Evolutionary conservation across 2,329 filamentous ascomycete genomes (phyloP).

Genomic region (Alternaria ethzedia): DNA sequence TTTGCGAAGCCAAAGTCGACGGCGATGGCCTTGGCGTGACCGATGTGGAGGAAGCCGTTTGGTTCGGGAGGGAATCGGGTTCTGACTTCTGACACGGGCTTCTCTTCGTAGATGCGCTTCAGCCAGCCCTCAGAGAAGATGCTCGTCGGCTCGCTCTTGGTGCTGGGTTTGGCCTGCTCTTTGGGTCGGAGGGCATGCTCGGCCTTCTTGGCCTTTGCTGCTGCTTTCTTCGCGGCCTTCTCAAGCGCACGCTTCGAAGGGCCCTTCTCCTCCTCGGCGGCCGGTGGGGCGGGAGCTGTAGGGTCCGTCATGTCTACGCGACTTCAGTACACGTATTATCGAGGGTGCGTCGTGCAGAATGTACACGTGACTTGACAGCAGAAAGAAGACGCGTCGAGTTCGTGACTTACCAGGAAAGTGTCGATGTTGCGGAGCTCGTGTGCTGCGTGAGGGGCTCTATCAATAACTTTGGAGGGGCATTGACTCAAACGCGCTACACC

Average conservation of each 20-base stretch:
- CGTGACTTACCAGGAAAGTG: background rate
- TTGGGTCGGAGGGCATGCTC: constrained; percentile 52
- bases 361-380: background rate
- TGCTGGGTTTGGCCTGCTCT: constrained; percentile 40
- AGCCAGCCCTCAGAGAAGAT: constrained; percentile 59
- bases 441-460: constrained; percentile 21
- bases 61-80: constrained; percentile 66
- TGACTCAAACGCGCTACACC: constrained; percentile 29
- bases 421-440: constrained; percentile 14
- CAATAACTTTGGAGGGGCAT: constrained; percentile 27
- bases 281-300: constrained; percentile 18
- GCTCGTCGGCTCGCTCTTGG: constrained; percentile 39
- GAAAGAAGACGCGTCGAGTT: background rate
- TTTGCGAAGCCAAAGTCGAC: constrained; percentile 96
- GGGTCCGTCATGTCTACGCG: constrained; percentile 33
- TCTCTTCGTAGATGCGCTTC: constrained; percentile 58
- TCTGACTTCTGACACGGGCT: constrained; percentile 54
- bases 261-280: constrained; percentile 43
- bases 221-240: constrained; percentile 58
- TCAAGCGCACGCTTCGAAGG: constrained; percentile 57
- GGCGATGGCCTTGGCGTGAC: constrained; percentile 93
- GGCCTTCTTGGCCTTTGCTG: constrained; percentile 52
- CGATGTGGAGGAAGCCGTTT: constrained; percentile 92
- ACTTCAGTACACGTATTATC: background rate
- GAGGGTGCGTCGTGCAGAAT: accelerated